Evolutionary conservation across 2,329 filamentous ascomycete genomes (phyloP).

Genomic region (Neonectria hederae): DNA sequence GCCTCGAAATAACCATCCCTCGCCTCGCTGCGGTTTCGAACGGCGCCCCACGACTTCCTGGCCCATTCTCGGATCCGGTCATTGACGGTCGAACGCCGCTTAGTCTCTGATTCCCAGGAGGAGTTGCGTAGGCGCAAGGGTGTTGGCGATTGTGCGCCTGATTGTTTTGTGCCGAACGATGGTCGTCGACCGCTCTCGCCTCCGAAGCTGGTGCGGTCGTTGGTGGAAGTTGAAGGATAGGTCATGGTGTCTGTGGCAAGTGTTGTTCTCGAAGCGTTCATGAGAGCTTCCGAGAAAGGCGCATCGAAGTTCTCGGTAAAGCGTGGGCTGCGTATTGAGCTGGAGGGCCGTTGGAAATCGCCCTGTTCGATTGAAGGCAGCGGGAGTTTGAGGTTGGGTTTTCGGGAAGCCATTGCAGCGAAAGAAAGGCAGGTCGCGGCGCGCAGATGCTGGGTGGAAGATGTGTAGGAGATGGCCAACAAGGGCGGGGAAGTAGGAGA

Average conservation of each 20-base stretch:
- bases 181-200: constrained; percentile 32
- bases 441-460: not conserved
- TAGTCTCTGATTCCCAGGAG: constrained; percentile 42
- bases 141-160: constrained; percentile 16
- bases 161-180: constrained; percentile 13
- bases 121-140: constrained; percentile 39
- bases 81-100: constrained; percentile 45
- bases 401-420: constrained; percentile 41
- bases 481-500: not conserved
- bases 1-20: constrained; percentile 37
- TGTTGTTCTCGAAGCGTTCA: constrained; percentile 45
- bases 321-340: constrained; percentile 44
- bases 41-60: constrained; percentile 44
- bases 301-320: constrained; percentile 53
- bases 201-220: constrained; percentile 41
- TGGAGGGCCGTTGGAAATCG: constrained; percentile 33
- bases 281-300: constrained; percentile 49
- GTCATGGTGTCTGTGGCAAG: constrained; percentile 41
- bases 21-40: constrained; percentile 37
- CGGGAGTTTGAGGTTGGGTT: constrained; percentile 42
- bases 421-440: constrained; percentile 26
- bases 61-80: constrained; percentile 48
- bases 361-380: constrained; percentile 36
- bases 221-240: constrained; percentile 37
- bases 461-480: not conserved